phyloP scores from a whole-genome alignment of 75 land plant genomes.

The Pinus taeda region DNA sequence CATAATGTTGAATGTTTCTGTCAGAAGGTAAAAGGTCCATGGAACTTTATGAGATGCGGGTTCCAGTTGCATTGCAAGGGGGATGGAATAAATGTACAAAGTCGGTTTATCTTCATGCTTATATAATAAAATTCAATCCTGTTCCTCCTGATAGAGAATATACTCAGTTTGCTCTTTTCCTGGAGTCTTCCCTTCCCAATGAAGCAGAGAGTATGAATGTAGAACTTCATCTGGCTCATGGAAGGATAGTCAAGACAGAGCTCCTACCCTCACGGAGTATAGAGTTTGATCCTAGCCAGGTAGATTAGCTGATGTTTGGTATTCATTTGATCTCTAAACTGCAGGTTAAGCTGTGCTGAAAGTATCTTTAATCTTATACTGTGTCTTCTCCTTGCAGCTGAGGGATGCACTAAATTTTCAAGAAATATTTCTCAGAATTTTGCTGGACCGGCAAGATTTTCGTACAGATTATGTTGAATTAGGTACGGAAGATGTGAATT shows the following conservation, averaged over 20 bases:
- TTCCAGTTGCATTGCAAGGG: slow-evolving; percentile 55
- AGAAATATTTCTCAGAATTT: slow-evolving; percentile 57
- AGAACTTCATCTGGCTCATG: slow-evolving; percentile 64
- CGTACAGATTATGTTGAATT: slow-evolving; percentile 33
- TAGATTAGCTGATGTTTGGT: slow-evolving; percentile 7
- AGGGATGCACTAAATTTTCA: slow-evolving; percentile 55
- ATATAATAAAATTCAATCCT: slow-evolving; percentile 54
- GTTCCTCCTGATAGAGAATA: slow-evolving; percentile 57
- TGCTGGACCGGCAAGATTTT: slow-evolving; percentile 52
- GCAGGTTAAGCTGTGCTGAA: background rate
- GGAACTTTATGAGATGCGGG: slow-evolving; percentile 65
- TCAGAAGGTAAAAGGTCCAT: slow-evolving; percentile 39
- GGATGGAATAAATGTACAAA: slow-evolving; percentile 29
- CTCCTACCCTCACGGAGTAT: slow-evolving; percentile 38
- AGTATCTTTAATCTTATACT: background rate
- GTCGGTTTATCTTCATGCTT: slow-evolving; percentile 35
- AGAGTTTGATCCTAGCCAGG: slow-evolving; percentile 58
- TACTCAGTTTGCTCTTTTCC: slow-evolving; percentile 71
- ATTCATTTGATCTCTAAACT: background rate
- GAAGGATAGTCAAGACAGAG: slow-evolving; percentile 60
- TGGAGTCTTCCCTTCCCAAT: slow-evolving; percentile 54
- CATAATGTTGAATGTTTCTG: background rate
- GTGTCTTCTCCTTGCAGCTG: slow-evolving; percentile 31
- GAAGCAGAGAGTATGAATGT: slow-evolving; percentile 55
- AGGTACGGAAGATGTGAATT: slow-evolving; percentile 19